These are phyloP conservation scores for Kodamaea anthophila DNA, from an alignment of 1,139 yeast species.

Conservation along the genomic window DNA sequence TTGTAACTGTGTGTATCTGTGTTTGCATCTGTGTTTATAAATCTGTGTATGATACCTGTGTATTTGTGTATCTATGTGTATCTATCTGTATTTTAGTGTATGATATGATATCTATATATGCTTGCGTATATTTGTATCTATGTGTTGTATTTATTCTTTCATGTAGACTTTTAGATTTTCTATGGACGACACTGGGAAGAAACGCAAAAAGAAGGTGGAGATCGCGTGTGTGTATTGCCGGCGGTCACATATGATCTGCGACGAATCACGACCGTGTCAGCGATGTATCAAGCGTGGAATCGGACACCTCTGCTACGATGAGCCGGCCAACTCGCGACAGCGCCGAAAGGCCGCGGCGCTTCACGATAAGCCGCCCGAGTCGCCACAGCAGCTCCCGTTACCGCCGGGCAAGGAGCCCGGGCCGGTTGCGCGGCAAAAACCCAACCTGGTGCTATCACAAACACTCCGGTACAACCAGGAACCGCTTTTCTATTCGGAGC, in stretches of 20 bases:
- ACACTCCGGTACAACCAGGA: conserved; percentile 53
- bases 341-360: conserved; percentile 35
- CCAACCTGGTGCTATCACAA: conserved; percentile 34
- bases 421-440: conserved; percentile 10
- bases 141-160: too few relatives aligned
- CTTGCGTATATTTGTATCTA: too few relatives aligned
- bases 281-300: conserved; percentile 84
- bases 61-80: too few relatives aligned
- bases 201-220: conserved; percentile 49
- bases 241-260: conserved; percentile 93
- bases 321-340: conserved; percentile 46
- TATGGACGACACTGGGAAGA: conserved; percentile 7
- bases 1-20: too few relatives aligned
- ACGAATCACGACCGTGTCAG: conserved; percentile 77
- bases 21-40: too few relatives aligned
- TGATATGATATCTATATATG: too few relatives aligned
- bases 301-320: conserved; percentile 85
- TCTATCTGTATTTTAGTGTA: too few relatives aligned
- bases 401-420: conserved; percentile 5
- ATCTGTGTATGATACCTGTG: too few relatives aligned
- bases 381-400: conserved; percentile 6
- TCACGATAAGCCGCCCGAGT: conserved; percentile 6
- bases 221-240: conserved; percentile 89
- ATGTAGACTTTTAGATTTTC: too few relatives aligned
- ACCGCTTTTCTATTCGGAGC: conserved; percentile 81